phyloP scores from a whole-genome alignment of 2,329 filamentous ascomycete genomes.

The Hymenoscyphus infarciens region DNA sequence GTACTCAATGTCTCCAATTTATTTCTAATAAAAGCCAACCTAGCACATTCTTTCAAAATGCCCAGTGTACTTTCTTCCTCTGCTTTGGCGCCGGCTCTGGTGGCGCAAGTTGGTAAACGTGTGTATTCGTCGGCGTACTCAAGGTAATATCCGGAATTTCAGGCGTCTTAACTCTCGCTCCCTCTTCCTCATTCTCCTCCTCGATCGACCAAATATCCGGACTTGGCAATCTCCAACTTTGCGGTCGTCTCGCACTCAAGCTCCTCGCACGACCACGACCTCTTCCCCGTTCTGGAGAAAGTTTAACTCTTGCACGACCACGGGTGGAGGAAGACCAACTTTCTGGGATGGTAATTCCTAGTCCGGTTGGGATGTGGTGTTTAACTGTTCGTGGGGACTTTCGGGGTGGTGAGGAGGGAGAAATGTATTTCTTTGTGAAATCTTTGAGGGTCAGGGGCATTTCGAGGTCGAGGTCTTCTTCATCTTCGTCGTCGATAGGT shows the following conservation, averaged over 20 bases:
- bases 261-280: constrained; percentile 30
- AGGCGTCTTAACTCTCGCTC: constrained; percentile 12
- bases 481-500: constrained; percentile 21
- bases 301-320: constrained; percentile 28
- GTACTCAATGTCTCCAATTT: neutral
- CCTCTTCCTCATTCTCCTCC: constrained; percentile 31
- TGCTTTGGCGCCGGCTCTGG: constrained; percentile 15
- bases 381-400: constrained; percentile 21
- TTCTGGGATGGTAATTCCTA: constrained; percentile 28
- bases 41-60: constrained; percentile 17
- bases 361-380: constrained; percentile 20
- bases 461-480: constrained; percentile 17
- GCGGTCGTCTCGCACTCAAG: constrained; percentile 25
- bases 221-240: constrained; percentile 34
- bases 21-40: neutral
- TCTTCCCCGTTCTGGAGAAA: constrained; percentile 17
- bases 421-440: constrained; percentile 23
- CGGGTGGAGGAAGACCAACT: constrained; percentile 20
- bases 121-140: constrained; percentile 17
- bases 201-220: constrained; percentile 33
- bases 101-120: constrained; percentile 14
- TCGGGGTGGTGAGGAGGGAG: constrained; percentile 14
- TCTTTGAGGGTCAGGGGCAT: constrained; percentile 32
- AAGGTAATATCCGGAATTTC: constrained; percentile 13
- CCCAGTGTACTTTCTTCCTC: constrained; percentile 36